These are phyloP conservation scores for Xylariaceae sp. DNA, from an alignment of 2,329 filamentous ascomycete species.

Conservation along the genomic window DNA sequence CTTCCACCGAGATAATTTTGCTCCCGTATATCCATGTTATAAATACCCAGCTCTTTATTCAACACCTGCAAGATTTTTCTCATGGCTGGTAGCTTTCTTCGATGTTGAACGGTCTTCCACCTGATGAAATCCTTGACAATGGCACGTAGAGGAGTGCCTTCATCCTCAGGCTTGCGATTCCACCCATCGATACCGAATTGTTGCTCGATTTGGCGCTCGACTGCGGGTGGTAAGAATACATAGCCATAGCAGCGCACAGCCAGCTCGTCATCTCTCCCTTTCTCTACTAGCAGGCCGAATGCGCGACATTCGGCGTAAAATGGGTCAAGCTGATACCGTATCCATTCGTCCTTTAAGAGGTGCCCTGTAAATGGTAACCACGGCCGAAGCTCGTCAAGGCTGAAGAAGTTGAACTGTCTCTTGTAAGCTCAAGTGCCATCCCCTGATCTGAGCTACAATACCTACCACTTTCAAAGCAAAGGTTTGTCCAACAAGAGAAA, in stretches of 20 bases:
- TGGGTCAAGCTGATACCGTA: constrained; percentile 11
- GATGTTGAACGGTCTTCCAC: background rate
- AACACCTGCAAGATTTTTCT: constrained; percentile 11
- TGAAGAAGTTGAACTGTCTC: constrained; percentile 4
- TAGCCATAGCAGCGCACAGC: constrained; percentile 14
- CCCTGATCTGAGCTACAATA: background rate
- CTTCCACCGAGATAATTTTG: constrained; percentile 13
- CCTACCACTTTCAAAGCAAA: constrained; percentile 7
- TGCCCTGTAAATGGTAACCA: background rate
- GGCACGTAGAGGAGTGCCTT: constrained; percentile 2
- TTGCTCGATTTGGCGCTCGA: constrained; percentile 5
- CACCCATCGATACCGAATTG: constrained; percentile 11
- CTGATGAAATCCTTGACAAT: constrained; percentile 12
- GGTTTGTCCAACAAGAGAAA: background rate
- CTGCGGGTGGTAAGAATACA: background rate
- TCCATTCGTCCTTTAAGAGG: background rate
- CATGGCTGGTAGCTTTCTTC: background rate
- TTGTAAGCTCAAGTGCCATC: no score
- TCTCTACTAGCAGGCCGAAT: constrained; percentile 1
- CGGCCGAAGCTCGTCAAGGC: background rate
- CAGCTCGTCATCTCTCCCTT: constrained; percentile 7
- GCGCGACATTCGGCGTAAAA: constrained; percentile 15
- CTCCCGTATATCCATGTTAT: constrained; percentile 15
- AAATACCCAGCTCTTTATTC: constrained; percentile 11
- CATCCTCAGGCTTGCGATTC: constrained; percentile 10